Evolutionary conservation across 495 filamentous ascomycete genomes (phyloP).

Genomic region (Penicillium crystallinum): DNA sequence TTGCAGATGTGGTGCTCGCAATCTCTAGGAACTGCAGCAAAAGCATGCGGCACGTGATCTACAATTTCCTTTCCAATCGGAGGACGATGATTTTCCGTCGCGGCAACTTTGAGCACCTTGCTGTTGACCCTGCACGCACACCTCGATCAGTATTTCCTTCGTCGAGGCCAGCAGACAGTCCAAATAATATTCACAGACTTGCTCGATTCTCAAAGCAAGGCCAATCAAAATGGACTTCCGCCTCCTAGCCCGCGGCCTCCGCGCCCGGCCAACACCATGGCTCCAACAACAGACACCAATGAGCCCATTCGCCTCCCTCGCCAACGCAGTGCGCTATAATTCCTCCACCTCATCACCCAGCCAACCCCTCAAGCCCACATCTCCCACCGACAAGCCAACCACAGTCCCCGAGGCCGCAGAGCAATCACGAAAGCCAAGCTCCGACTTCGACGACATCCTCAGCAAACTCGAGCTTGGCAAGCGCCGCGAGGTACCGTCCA

Average conservation of each 20-base stretch:
- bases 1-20: not conserved
- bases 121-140: not conserved
- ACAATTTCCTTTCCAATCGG: constrained; percentile 16
- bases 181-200: constrained; percentile 1
- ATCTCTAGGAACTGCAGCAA: not conserved
- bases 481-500: constrained; percentile 8
- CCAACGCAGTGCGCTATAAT: constrained; percentile 22
- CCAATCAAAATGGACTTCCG: constrained; percentile 33
- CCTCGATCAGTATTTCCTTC: not conserved
- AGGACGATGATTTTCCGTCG: constrained; percentile 16
- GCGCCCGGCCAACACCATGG: constrained; percentile 28
- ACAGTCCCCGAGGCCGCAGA: not conserved
- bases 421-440: not conserved
- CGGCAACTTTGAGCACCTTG: constrained; percentile 5
- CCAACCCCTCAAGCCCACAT: not conserved
- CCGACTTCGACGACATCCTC: constrained; percentile 38
- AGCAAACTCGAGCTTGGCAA: constrained; percentile 34
- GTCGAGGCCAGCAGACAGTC: not conserved
- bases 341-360: constrained; percentile 16
- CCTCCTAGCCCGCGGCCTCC: constrained; percentile 32
- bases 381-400: constrained; percentile 5
- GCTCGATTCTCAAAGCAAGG: not conserved
- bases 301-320: constrained; percentile 13
- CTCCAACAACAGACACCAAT: constrained; percentile 18
- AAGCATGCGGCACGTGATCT: constrained; percentile 19